Conservation (phyloP, 2,329 filamentous ascomycete genomes). For the Ceratocystis papillata region DNA sequence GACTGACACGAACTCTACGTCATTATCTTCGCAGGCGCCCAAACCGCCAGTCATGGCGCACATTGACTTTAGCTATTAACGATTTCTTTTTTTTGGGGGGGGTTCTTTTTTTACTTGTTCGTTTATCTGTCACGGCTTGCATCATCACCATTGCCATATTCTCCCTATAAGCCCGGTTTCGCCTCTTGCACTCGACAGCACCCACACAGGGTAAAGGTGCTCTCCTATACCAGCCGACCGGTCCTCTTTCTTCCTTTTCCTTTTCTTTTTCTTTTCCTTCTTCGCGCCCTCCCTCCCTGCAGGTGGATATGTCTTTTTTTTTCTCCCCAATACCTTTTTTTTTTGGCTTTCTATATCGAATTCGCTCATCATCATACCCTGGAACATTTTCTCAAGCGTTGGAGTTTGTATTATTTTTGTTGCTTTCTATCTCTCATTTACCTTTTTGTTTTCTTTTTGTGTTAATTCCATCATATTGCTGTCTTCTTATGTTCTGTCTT, state of each 20-base stretch:
- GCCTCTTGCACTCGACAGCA: not conserved
- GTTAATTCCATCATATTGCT: not conserved
- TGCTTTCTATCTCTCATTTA: conserved; percentile 1
- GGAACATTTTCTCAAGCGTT: conserved; percentile 16
- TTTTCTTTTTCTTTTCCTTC: not conserved
- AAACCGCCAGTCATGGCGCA: conserved; percentile 44
- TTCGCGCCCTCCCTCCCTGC: not conserved
- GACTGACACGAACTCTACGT: conserved; percentile 24
- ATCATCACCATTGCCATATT: not conserved
- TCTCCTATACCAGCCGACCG: not conserved
- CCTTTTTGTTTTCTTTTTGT: not conserved
- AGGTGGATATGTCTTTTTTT: not conserved
- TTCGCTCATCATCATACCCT: conserved; percentile 20
- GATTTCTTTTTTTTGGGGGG: conserved; percentile 21
- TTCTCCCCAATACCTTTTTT: not conserved
- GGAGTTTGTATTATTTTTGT: conserved; percentile 1
- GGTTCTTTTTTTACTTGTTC: conserved; percentile 4
- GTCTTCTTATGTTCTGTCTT: not conserved
- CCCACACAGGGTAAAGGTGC: too few species aligned
- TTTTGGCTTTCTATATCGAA: conserved; percentile 1
- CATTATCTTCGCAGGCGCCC: conserved; percentile 41
- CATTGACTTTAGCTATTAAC: conserved; percentile 53
- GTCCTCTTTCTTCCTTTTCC: not conserved
- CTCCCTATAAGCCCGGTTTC: not conserved
- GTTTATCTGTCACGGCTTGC: not conserved